Evolutionary conservation across 2,329 filamentous ascomycete genomes (phyloP).

Genomic region (Sclerotinia subarctica): DNA sequence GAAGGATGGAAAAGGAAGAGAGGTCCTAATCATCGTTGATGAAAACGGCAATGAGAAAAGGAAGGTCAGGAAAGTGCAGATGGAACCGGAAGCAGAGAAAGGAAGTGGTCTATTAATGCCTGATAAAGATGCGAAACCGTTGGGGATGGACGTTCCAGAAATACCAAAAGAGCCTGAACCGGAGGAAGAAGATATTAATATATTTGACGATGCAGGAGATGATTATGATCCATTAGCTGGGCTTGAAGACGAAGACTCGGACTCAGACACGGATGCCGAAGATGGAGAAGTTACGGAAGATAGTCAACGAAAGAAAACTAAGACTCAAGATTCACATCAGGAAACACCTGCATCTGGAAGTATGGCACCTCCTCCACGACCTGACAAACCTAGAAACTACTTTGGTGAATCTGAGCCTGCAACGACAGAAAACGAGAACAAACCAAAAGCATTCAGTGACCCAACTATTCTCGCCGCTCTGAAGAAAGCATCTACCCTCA

Average conservation of each 20-base stretch:
- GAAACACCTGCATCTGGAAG: slow-evolving; percentile 20
- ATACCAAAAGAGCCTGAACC: slow-evolving; percentile 47
- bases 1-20: slow-evolving; percentile 56
- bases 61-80: slow-evolving; percentile 56
- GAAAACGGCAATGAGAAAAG: slow-evolving; percentile 65
- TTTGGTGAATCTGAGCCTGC: slow-evolving; percentile 58
- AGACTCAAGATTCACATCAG: slow-evolving; percentile 21
- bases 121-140: slow-evolving; percentile 53
- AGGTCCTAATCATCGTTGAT: slow-evolving; percentile 63
- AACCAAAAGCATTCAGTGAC: slow-evolving; percentile 60
- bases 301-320: slow-evolving; percentile 24
- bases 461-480: slow-evolving; percentile 79
- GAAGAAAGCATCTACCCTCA: slow-evolving; percentile 73
- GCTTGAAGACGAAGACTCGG: slow-evolving; percentile 44
- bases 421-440: slow-evolving; percentile 36
- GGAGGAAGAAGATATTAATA: slow-evolving; percentile 57
- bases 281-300: slow-evolving; percentile 43
- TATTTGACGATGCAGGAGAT: slow-evolving; percentile 63
- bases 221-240: slow-evolving; percentile 67
- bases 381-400: slow-evolving; percentile 52
- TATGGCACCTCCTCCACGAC: slow-evolving; percentile 50
- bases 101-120: slow-evolving; percentile 48
- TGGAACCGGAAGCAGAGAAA: slow-evolving; percentile 41
- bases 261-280: slow-evolving; percentile 43
- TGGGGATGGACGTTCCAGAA: slow-evolving; percentile 66